Evolutionary conservation across 2,329 filamentous ascomycete species (phyloP).

Genomic region (Penicillium digitatum): DNA sequence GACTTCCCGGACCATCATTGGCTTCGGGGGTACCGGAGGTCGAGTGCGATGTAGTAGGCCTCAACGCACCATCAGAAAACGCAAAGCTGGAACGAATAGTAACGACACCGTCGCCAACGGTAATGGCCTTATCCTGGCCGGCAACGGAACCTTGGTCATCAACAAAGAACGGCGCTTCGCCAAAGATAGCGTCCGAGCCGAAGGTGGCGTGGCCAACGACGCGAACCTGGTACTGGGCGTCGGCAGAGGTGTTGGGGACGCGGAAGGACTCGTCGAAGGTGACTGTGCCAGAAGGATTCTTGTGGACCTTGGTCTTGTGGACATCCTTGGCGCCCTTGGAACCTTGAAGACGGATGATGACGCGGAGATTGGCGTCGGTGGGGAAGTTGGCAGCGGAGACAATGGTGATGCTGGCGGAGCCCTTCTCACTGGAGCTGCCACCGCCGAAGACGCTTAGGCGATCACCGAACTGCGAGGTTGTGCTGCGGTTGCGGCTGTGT

Average conservation of each 20-base stretch:
- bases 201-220: slow-evolving; percentile 84
- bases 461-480: slow-evolving; percentile 48
- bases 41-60: slow-evolving; percentile 38
- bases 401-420: slow-evolving; percentile 75
- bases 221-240: slow-evolving; percentile 79
- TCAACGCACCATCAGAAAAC: slow-evolving; percentile 44
- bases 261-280: slow-evolving; percentile 68
- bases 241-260: slow-evolving; percentile 66
- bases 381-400: slow-evolving; percentile 76
- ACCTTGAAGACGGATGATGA: slow-evolving; percentile 64
- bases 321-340: slow-evolving; percentile 70
- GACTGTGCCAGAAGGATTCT: slow-evolving; percentile 61
- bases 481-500: slow-evolving; percentile 48
- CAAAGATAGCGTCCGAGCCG: slow-evolving; percentile 75
- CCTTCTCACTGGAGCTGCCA: slow-evolving; percentile 57
- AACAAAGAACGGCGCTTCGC: slow-evolving; percentile 86
- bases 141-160: slow-evolving; percentile 67
- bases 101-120: slow-evolving; percentile 68
- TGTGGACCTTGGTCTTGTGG: slow-evolving; percentile 89
- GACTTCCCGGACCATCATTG: slow-evolving; percentile 35
- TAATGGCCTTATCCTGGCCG: slow-evolving; percentile 67
- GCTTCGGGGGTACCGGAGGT: slow-evolving; percentile 24
- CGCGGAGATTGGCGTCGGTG: slow-evolving; percentile 70
- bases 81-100: slow-evolving; percentile 70
- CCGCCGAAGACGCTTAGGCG: slow-evolving; percentile 49